Percentiles rank a stretch among this genome's conserved stretches.
Conservation (phyloP, 768 basidiomycete species). For the Mycena rosella region DNA sequence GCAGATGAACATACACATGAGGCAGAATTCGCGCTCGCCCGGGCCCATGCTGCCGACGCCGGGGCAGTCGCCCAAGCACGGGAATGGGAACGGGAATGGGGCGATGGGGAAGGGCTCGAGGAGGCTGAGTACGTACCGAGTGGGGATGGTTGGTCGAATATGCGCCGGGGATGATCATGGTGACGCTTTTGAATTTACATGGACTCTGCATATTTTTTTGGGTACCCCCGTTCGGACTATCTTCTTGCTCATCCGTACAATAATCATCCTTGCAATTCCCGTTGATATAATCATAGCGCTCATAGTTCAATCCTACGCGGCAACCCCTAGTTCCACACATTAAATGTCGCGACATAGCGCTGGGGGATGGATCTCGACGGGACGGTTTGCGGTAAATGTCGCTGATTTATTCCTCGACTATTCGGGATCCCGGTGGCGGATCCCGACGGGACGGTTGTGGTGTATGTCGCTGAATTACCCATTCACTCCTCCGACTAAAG, state of each 20-base stretch:
- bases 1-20: slow-evolving; percentile 27
- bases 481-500: no score
- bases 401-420: no score
- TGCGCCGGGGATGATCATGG: slow-evolving; percentile 20
- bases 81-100: slow-evolving; percentile 28
- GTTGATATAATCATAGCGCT: background rate
- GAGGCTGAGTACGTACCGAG: slow-evolving; percentile 28
- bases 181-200: background rate
- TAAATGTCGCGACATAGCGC: no score
- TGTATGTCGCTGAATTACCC: no score
- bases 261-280: background rate
- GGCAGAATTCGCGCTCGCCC: slow-evolving; percentile 20
- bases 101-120: slow-evolving; percentile 27
- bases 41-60: slow-evolving; percentile 21
- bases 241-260: background rate
- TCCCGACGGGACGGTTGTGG: no score
- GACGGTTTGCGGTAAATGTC: no score
- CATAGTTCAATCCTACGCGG: no score
- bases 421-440: no score
- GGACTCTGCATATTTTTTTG: slow-evolving; percentile 15
- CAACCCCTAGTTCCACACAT: no score
- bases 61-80: slow-evolving; percentile 25
- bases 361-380: no score
- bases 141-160: slow-evolving; percentile 29
- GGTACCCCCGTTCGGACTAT: background rate